Base-by-base conservation (phyloP, 495 filamentous ascomycete species). In the Xylaria bambusicola region DNA sequence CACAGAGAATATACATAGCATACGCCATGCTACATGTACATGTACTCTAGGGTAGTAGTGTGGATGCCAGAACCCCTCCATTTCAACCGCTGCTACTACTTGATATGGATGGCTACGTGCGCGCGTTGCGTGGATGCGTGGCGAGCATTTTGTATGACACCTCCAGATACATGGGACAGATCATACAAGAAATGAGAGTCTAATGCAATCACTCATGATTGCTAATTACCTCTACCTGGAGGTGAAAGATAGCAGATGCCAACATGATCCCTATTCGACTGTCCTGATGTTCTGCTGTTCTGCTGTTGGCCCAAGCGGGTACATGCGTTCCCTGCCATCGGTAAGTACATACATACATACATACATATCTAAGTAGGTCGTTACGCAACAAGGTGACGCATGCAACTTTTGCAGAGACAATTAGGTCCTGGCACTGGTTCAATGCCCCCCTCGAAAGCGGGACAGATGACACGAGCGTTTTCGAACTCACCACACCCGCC, bases 41-140 rank as follows among this genome's bases (percentile, higher is more conserved):
- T n/a, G n/a, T n/a, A n/a, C n/a, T n/a, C 5, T 33, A 33, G 6
- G 5, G 10, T 33, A 10, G 31, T 10, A 33, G 36, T 17, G 23
- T 52, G 31, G 31, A 52, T 24, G 10, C 29, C 8, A 51, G 18
- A 23, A 24, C 48, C 17, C 27, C 48, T 52, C 49, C 49, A 52
- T 33, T 40, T 38, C 20, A 52, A 24, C 29, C 17, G 31, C 31
- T 51, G 17, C 38, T 24, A 12, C 21, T 20, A 31, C 23, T 15
- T 51, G 29, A 33, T 33, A 33, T 10, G 6, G n/a, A n/a, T 38
- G 12, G 36, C 36, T 38, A 38, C 31, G 13, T n/a, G n/a, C n/a
- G n/a, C n/a, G n/a, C n/a, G n/a, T n/a, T n/a, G 36, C 15, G 36
- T 38, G 10, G 5, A 10, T 33, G 29, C 36, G 36, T 38, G 36